Evolutionary conservation across 2,329 filamentous ascomycete genomes (phyloP).

Genomic region (Mollisiaceae sp.): DNA sequence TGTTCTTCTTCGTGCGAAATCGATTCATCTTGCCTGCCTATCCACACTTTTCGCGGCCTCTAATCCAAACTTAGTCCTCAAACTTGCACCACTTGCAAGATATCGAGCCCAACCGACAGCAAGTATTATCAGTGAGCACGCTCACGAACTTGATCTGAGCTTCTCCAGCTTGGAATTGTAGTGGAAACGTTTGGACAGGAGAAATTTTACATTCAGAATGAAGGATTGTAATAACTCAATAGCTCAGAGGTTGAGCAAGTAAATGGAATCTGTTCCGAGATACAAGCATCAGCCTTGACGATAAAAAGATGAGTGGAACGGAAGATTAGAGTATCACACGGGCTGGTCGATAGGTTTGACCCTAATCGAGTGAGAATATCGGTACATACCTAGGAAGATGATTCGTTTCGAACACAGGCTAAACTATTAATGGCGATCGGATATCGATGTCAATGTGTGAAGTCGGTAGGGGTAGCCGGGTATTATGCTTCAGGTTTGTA

Average conservation of each 20-base stretch:
- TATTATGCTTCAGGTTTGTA: slow-evolving; percentile 31
- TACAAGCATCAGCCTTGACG: slow-evolving; percentile 37
- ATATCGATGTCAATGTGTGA: slow-evolving; percentile 20
- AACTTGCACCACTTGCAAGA: neutral
- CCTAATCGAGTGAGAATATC: slow-evolving; percentile 15
- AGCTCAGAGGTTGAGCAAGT: slow-evolving; percentile 15
- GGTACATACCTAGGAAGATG: slow-evolving; percentile 17
- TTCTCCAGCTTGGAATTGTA: slow-evolving; percentile 28
- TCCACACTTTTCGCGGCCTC: slow-evolving; percentile 16
- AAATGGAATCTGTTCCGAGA: slow-evolving; percentile 22
- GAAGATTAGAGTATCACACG: slow-evolving; percentile 22
- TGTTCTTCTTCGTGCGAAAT: slow-evolving; percentile 76
- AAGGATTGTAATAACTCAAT: slow-evolving; percentile 19
- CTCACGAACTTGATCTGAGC: slow-evolving; percentile 30
- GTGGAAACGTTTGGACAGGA: slow-evolving; percentile 1
- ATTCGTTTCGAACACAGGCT: slow-evolving; percentile 25
- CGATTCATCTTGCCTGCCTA: slow-evolving; percentile 67
- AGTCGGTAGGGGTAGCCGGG: slow-evolving; percentile 23
- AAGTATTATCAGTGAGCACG: slow-evolving; percentile 32
- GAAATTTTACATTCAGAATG: slow-evolving; percentile 21
- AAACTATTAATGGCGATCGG: slow-evolving; percentile 14
- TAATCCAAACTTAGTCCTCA: slow-evolving; percentile 12
- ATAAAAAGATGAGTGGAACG: slow-evolving; percentile 17
- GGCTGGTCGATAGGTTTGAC: slow-evolving; percentile 17
- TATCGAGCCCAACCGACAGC: slow-evolving; percentile 23